Evolutionary conservation across 2,329 filamentous ascomycete species (phyloP), one percentile per base, ranked within the genome.

Genomic region (Dendrostoma leiphaemia): DNA sequence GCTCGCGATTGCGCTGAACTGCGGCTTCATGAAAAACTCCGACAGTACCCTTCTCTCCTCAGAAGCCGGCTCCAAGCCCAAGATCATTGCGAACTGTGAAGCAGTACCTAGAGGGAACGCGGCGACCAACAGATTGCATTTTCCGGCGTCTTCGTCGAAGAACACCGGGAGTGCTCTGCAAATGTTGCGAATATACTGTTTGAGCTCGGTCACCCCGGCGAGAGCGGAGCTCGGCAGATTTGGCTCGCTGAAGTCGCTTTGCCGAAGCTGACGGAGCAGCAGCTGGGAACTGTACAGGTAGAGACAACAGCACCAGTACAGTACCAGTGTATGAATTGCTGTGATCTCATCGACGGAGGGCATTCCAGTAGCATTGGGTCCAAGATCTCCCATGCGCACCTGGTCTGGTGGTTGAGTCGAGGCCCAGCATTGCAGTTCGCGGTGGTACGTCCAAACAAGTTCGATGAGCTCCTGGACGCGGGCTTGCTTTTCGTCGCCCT

Each of bases 201-300:
- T 58, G 45, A 52, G 50, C 6, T 52, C n/a, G 9, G 17, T n/a
- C 13, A 28, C 41, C 3, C 9, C 13, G 1, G 28, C 17, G 9
- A 32, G 41, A 1, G 13, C 19, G 6, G 5, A 13, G 4, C 26
- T 23, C 13, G 23, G 23, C 9, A 4, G 13, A 12, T 21, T 7
- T 19, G 10, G 17, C 10, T 10, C 19, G 17, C 9, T 10, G 4
- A 38, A 17, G 7, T 23, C 19, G 6, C 6, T 41, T 57, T 23
- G 40, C 48, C 29, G 15, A 56, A 24, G 40, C 15, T 28, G n/a
- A 15, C 13, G 37, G 34, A 60, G 51, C 5, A 41, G 12, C 17
- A 41, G 48, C 47, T 62, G 57, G 13, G 52, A 49, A 47, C 32
- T 57, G 49, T 61, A 62, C n/a, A 63, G 55, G n/a, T 61, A 40